Percentiles rank a stretch among this genome's conserved stretches.
These are phyloP conservation scores for Blastobotrys apis DNA, from an alignment of 1,139 yeast species.

Conservation along the genomic window DNA sequence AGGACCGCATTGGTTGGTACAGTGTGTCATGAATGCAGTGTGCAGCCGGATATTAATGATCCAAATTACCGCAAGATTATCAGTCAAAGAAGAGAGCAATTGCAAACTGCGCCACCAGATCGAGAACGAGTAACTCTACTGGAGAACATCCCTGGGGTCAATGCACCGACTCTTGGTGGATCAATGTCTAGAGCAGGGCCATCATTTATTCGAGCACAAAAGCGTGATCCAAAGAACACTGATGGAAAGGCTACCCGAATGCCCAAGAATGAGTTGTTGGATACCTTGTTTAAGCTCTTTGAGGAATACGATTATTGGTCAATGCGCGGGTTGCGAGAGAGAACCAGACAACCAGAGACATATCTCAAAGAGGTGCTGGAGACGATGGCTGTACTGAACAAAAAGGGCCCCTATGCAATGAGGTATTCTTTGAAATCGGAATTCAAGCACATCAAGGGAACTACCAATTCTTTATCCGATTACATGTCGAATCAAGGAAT, in stretches of 20 bases:
- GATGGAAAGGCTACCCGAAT: slow-evolving; percentile 92
- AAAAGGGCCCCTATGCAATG: slow-evolving; percentile 93
- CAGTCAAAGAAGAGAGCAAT: slow-evolving; percentile 46
- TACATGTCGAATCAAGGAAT: slow-evolving; percentile 28
- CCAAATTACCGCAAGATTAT: slow-evolving; percentile 60
- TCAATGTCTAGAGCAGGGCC: slow-evolving; percentile 14
- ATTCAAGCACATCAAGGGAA: slow-evolving; percentile 53
- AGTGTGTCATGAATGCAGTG: slow-evolving; percentile 87
- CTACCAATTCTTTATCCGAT: slow-evolving; percentile 34
- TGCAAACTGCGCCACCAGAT: slow-evolving; percentile 39
- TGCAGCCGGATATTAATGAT: slow-evolving; percentile 73
- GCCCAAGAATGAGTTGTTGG: slow-evolving; percentile 89
- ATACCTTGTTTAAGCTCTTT: slow-evolving; percentile 78
- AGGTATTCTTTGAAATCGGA: slow-evolving; percentile 89
- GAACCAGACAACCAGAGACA: slow-evolving; percentile 94
- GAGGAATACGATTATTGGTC: slow-evolving; percentile 98
- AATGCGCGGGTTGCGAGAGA: slow-evolving; percentile 85
- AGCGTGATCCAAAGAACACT: slow-evolving; percentile 42
- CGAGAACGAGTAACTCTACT: slow-evolving; percentile 75
- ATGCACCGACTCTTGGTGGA: slow-evolving; percentile 64
- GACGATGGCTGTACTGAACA: slow-evolving; percentile 80
- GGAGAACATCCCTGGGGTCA: slow-evolving; percentile 82
- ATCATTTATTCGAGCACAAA: slow-evolving; percentile 34
- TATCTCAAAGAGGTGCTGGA: slow-evolving; percentile 89
- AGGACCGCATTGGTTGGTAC: slow-evolving; percentile 84